Percentiles rank a stretch among this genome's conserved stretches.
Evolutionary conservation across 331 rosid species (phyloP).

Genomic region (Rhamnella rubrinervis): DNA sequence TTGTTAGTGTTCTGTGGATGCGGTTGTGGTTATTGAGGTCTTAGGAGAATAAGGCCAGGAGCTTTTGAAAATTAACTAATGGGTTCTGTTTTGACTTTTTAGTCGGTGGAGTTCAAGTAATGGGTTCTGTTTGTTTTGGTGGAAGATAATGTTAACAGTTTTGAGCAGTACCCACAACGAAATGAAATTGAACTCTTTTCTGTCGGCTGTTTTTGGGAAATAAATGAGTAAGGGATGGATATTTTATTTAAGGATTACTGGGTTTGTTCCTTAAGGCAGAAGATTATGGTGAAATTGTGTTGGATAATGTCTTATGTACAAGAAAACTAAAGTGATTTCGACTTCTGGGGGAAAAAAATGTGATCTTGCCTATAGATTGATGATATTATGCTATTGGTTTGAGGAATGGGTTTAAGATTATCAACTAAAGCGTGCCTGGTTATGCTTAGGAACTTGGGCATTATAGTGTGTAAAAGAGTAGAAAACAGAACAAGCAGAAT

Average conservation of each 20-base stretch:
- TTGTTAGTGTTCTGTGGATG: conserved; percentile 9
- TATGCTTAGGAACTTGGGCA: neutral
- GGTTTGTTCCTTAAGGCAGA: neutral
- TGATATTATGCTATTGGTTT: conserved; percentile 1
- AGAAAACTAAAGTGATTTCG: neutral
- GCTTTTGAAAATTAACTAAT: neutral
- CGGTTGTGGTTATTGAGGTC: conserved; percentile 12
- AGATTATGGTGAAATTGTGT: neutral
- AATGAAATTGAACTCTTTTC: neutral
- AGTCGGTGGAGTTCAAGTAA: neutral
- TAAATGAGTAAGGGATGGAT: neutral
- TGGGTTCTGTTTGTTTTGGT: neutral
- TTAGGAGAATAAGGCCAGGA: conserved; percentile 2
- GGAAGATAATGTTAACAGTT: neutral
- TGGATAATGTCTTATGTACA: too few relatives aligned
- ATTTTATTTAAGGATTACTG: neutral
- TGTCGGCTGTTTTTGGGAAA: neutral
- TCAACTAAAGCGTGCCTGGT: neutral
- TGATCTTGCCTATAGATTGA: conserved; percentile 1
- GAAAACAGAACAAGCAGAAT: neutral
- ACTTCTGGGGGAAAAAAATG: neutral
- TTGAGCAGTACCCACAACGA: neutral
- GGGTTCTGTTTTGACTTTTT: conserved; percentile 2
- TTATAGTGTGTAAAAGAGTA: neutral
- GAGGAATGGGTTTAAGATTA: conserved; percentile 7